Evolutionary conservation across 352 stramenopile species (phyloP), one percentile per base, ranked within the genome.

Genomic region (Elongisporangium prolatum): DNA sequence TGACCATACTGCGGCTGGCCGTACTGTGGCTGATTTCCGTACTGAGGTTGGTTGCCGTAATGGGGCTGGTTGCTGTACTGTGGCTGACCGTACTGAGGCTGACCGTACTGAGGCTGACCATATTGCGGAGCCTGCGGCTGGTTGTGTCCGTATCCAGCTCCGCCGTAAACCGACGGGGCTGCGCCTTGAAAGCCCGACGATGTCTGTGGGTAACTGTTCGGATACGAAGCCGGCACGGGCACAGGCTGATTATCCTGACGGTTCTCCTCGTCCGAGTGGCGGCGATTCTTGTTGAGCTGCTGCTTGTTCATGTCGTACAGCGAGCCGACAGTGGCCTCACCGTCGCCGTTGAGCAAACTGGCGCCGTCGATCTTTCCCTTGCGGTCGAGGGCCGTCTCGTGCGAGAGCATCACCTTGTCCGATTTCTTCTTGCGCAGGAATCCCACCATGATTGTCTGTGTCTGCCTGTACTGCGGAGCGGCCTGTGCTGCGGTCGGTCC

Each of bases 361-460:
- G 86, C 77, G 57, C 80, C 81, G 63, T 95, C 86, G 28, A 95
- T 76, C 52, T 88, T 88, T 55, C 85, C 85, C 72, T 93, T 93
- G 60, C 83, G 84, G 59, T 94, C 84, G 34, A 94, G 76, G 64
- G 76, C 80, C 17, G 84, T 92, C 53, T 83, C 82, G 50, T 80
- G 69, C 59, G 70, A 77, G n/a, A 89, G 75, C 60, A 84, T 54
- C 20, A 72, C 65, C 59, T 87, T 88, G 57, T 86, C 76, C 61
- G 81, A 88, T 61, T 90, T 92, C 61, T 93, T 93, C 83, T 94
- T 94, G 66, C 82, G 80, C 60, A 91, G 65, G 67, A 94, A 92
- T 2, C 82, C 80, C 24, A 94, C 79, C 79, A 90, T 92, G 21
- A 2, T 58, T 20, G 24, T 14, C 34, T 49, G 57, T 28, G 28